phyloP scores from a whole-genome alignment of 768 basidiomycete genomes.

The Serendipita sp. region DNA sequence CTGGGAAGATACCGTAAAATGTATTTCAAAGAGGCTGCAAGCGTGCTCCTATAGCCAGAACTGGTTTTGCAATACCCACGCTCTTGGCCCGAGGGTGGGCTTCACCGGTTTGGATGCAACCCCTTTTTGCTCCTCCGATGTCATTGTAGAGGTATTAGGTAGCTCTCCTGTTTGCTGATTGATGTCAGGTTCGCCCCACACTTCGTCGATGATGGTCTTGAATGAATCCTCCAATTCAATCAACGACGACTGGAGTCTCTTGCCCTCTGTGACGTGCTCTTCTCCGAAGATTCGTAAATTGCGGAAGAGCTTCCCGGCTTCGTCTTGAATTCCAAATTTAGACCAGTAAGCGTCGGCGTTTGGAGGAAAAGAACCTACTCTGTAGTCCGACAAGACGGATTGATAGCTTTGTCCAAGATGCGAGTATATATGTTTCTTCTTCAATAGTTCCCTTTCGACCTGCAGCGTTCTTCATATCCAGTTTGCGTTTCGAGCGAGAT shows the following conservation, averaged over 20 bases:
- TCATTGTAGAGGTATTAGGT: not conserved
- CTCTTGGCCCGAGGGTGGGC: not conserved
- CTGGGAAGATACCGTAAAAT: too few species aligned
- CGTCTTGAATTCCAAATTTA: slow-evolving; percentile 35
- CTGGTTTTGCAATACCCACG: not conserved
- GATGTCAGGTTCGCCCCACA: slow-evolving; percentile 33
- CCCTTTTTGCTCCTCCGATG: too few species aligned
- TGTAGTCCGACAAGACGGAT: slow-evolving; percentile 43
- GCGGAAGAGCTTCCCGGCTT: slow-evolving; percentile 51
- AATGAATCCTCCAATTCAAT: slow-evolving; percentile 41
- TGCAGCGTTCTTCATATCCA: slow-evolving; percentile 72
- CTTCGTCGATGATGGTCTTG: slow-evolving; percentile 39
- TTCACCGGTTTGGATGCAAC: not conserved
- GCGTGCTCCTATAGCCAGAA: too few species aligned
- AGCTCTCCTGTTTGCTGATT: too few species aligned
- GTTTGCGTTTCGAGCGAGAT: slow-evolving; percentile 70
- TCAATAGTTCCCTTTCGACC: slow-evolving; percentile 90
- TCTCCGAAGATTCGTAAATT: slow-evolving; percentile 57
- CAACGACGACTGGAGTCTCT: slow-evolving; percentile 45
- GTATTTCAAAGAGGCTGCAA: too few species aligned
- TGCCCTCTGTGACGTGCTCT: slow-evolving; percentile 54
- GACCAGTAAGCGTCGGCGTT: slow-evolving; percentile 4
- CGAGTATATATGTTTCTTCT: slow-evolving; percentile 88
- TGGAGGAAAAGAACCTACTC: slow-evolving; percentile 28
- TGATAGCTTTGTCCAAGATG: slow-evolving; percentile 63